Conservation (phyloP, 1,284 basidiomycete genomes). For the Cronartium quercuum region DNA sequence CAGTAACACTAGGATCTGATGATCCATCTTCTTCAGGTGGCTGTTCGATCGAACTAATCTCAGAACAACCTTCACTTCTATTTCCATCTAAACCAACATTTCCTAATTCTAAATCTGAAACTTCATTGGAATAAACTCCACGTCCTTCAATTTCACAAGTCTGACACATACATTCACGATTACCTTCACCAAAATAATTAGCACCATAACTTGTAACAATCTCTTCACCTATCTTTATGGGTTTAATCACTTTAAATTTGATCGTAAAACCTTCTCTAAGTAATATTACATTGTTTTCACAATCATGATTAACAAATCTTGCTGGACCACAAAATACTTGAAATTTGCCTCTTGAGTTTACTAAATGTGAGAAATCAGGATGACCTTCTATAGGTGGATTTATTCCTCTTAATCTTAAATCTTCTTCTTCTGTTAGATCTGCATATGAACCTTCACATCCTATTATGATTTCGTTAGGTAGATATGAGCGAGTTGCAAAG, state of each 20-base stretch:
- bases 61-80: no score
- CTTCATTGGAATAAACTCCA: constrained; percentile 10
- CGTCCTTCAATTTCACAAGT: constrained; percentile 10
- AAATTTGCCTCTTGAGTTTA: constrained; percentile 33
- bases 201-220: constrained; percentile 47
- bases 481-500: constrained; percentile 10
- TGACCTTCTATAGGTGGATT: neutral
- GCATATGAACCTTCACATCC: constrained; percentile 36
- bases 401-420: constrained; percentile 1
- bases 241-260: constrained; percentile 42
- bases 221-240: constrained; percentile 45
- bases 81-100: no score
- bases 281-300: constrained; percentile 16
- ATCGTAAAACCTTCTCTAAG: constrained; percentile 34
- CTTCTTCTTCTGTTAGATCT: constrained; percentile 32
- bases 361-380: constrained; percentile 35
- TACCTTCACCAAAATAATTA: constrained; percentile 35
- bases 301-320: constrained; percentile 33
- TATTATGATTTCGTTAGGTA: constrained; percentile 15
- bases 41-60: no score
- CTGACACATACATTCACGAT: constrained; percentile 35
- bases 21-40: no score
- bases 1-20: no score
- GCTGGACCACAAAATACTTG: constrained; percentile 35
- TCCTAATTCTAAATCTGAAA: no score